phyloP scores from a whole-genome alignment of 805 yeast species.

The Ogataea dorogensis region DNA sequence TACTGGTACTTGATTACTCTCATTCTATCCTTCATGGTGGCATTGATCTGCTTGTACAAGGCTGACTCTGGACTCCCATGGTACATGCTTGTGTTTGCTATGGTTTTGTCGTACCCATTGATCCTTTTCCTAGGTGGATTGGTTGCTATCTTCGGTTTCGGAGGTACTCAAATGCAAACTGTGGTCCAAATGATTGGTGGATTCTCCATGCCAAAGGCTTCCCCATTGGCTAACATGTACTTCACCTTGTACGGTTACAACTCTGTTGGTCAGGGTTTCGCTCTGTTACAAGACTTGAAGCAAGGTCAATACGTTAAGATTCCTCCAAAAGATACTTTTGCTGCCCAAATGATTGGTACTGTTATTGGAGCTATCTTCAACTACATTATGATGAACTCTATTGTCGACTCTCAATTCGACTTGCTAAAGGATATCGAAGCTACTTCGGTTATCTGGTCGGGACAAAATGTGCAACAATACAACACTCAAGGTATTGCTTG shows the following conservation, averaged over 20 bases:
- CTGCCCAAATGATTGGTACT: slow-evolving; percentile 44
- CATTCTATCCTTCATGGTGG: slow-evolving; percentile 34
- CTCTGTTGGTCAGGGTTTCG: slow-evolving; percentile 42
- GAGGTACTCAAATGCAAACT: slow-evolving; percentile 30
- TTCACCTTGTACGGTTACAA: slow-evolving; percentile 41
- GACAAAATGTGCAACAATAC: slow-evolving; percentile 36
- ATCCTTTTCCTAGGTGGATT: slow-evolving; percentile 24
- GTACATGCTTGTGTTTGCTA: slow-evolving; percentile 24
- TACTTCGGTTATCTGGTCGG: slow-evolving; percentile 35
- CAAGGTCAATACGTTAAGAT: slow-evolving; percentile 43
- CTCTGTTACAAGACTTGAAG: slow-evolving; percentile 41
- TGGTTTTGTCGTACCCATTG: slow-evolving; percentile 18
- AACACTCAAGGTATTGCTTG: slow-evolving; percentile 36
- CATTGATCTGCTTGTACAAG: slow-evolving; percentile 28
- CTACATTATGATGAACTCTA: slow-evolving; percentile 32
- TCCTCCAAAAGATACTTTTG: slow-evolving; percentile 42
- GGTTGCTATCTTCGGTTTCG: slow-evolving; percentile 27
- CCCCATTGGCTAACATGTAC: slow-evolving; percentile 42
- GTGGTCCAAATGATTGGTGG: slow-evolving; percentile 37
- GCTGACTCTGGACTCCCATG: slow-evolving; percentile 34
- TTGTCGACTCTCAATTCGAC: slow-evolving; percentile 32
- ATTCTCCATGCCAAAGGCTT: slow-evolving; percentile 33
- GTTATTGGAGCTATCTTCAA: slow-evolving; percentile 25
- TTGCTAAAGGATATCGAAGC: slow-evolving; percentile 29
- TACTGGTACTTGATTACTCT: slow-evolving; percentile 33